These are phyloP conservation scores for Opeltia flavorubescens DNA, from an alignment of 495 filamentous ascomycete species.

Conservation along the genomic window DNA sequence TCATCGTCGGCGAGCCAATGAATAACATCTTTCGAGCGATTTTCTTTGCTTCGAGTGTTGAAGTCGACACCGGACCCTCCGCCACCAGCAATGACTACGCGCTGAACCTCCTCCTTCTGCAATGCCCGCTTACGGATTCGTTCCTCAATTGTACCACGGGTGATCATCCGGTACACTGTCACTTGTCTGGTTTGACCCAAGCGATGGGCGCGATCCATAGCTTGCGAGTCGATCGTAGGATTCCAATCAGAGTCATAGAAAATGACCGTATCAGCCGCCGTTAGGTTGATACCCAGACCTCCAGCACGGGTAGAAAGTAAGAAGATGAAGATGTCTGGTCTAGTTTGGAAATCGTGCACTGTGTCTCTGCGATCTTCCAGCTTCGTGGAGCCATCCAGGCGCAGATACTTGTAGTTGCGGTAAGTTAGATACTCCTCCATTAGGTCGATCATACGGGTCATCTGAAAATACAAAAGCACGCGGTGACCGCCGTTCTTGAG, in stretches of 20 bases:
- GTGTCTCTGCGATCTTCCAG: slow-evolving; percentile 94
- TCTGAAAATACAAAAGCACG: slow-evolving; percentile 99
- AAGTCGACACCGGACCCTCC: slow-evolving; percentile 78
- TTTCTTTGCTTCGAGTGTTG: slow-evolving; percentile 78
- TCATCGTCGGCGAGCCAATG: slow-evolving; percentile 96
- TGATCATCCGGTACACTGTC: slow-evolving; percentile 94
- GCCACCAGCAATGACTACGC: slow-evolving; percentile 91
- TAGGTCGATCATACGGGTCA: slow-evolving; percentile 99
- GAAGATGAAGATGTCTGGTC: slow-evolving; percentile 91
- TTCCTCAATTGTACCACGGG: slow-evolving; percentile 92
- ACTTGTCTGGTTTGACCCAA: slow-evolving; percentile 93
- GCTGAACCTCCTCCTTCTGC: slow-evolving; percentile 98
- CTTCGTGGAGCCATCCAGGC: slow-evolving; percentile 95
- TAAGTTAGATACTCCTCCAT: slow-evolving; percentile 99
- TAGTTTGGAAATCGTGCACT: slow-evolving; percentile 88
- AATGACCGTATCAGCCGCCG: slow-evolving; percentile 84
- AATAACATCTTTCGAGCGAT: slow-evolving; percentile 87
- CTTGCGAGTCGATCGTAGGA: slow-evolving; percentile 94
- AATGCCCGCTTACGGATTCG: slow-evolving; percentile 93
- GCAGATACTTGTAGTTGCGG: slow-evolving; percentile 95
- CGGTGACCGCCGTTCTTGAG: slow-evolving; percentile 88
- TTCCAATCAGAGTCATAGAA: slow-evolving; percentile 99
- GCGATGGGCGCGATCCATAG: slow-evolving; percentile 98
- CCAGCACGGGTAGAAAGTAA: slow-evolving; percentile 89
- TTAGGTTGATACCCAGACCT: slow-evolving; percentile 96